A percentile compares a stretch with the other conserved stretches of the same genome.
Evolutionary conservation across 805 yeast species (phyloP).

Genomic region (Groenewaldozyma tartarivorans): DNA sequence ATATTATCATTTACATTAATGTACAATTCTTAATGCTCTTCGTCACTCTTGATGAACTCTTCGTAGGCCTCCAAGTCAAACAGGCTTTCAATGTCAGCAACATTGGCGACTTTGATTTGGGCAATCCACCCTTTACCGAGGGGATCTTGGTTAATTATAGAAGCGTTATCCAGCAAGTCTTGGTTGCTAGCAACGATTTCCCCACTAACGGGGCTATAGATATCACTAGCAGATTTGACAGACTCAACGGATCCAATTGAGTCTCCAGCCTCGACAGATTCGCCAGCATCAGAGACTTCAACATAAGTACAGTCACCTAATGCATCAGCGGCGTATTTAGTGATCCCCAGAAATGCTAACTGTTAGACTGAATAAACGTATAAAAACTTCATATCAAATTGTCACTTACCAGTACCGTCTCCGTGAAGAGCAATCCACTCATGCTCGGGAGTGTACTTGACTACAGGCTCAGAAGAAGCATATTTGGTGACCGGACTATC

Average conservation of each 20-base stretch:
- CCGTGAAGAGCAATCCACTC: conserved; percentile 88
- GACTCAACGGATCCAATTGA: conserved; percentile 88
- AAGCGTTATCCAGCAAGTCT: conserved; percentile 58
- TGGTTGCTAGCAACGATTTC: conserved; percentile 64
- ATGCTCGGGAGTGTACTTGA: conserved; percentile 71
- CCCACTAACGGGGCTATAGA: conserved; percentile 81
- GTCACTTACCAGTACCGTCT: conserved; percentile 47
- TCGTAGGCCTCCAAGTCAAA: conserved; percentile 26
- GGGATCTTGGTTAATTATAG: conserved; percentile 77
- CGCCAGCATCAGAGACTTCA: conserved; percentile 74
- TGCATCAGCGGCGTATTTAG: conserved; percentile 91
- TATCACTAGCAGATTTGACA: conserved; percentile 89
- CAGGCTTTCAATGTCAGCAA: conserved; percentile 24
- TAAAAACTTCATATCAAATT: background rate
- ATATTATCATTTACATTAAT: too few species aligned
- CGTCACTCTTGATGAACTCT: conserved; percentile 21
- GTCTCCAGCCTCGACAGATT: conserved; percentile 58
- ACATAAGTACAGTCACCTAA: conserved; percentile 94
- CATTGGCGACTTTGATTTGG: conserved; percentile 51
- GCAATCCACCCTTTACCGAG: conserved; percentile 93
- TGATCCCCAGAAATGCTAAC: conserved; percentile 71
- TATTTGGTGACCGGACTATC: conserved; percentile 22
- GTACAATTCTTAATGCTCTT: conserved; percentile 1
- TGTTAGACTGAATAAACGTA: background rate
- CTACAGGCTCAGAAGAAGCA: conserved; percentile 21